A percentile compares a stretch with the other conserved stretches of the same genome.
These are phyloP conservation scores for Lyophyllum shimeji DNA, from an alignment of 768 basidiomycete genomes.

Conservation along the genomic window DNA sequence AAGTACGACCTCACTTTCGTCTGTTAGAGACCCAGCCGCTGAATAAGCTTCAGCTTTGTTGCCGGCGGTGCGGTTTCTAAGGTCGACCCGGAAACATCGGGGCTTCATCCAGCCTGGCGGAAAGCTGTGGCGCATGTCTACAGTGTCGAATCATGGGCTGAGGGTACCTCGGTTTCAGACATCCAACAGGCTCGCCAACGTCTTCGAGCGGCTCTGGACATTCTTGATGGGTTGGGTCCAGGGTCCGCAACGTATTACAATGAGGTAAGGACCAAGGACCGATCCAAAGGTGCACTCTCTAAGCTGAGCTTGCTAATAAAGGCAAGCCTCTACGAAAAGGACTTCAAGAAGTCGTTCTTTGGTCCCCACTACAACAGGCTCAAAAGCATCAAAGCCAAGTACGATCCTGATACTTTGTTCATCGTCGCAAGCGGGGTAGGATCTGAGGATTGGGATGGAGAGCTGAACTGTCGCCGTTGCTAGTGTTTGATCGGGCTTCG, in stretches of 20 bases:
- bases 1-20: conserved; percentile 4
- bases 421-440: conserved; percentile 47
- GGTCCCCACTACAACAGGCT: conserved; percentile 41
- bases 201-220: conserved; percentile 20
- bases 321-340: conserved; percentile 42
- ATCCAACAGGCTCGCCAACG: conserved; percentile 18
- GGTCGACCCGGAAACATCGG: no score
- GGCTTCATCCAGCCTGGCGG: no score
- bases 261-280: no score
- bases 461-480: conserved; percentile 21
- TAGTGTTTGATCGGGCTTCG: no score
- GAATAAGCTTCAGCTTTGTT: no score
- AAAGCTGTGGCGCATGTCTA: conserved; percentile 5
- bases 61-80: no score
- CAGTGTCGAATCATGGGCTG: conserved; percentile 24
- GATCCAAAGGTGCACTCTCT: no score
- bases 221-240: conserved; percentile 27
- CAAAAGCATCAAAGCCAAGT: conserved; percentile 40
- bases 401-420: conserved; percentile 47
- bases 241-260: no score
- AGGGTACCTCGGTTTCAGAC: conserved; percentile 22
- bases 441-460: conserved; percentile 47
- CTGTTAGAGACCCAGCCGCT: no score
- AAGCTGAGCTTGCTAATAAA: conserved; percentile 18
- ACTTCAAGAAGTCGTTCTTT: conserved; percentile 44